phyloP scores from a whole-genome alignment of 805 yeast genomes.

The Cyberlindnera nakhonratchasimensis region DNA sequence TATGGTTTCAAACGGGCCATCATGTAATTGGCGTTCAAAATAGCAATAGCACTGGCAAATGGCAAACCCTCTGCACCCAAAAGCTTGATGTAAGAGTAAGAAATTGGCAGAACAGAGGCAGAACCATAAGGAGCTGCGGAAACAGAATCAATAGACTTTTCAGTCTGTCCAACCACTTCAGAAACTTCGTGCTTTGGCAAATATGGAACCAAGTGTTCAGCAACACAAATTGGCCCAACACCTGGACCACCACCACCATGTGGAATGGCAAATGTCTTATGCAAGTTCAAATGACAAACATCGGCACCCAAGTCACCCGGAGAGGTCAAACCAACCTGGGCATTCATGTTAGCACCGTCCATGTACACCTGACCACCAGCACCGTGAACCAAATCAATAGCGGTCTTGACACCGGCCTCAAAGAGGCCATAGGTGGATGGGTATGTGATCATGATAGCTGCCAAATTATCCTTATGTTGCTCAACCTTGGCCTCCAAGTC shows the following conservation, averaged over 20 bases:
- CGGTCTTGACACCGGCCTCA: conserved; percentile 84
- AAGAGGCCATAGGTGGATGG: conserved; percentile 97
- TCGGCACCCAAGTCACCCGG: conserved; percentile 99
- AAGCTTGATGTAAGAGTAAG: conserved; percentile 93
- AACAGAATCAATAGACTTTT: conserved; percentile 66
- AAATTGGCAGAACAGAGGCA: conserved; percentile 87
- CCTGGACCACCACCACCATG: conserved; percentile 99
- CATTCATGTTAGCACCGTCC: conserved; percentile 99
- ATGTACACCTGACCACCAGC: conserved; percentile 94
- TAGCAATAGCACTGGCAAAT: conserved; percentile 83
- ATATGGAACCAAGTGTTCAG: conserved; percentile 70
- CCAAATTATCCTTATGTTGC: conserved; percentile 64
- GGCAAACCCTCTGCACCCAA: conserved; percentile 85
- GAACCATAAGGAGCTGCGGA: conserved; percentile 95
- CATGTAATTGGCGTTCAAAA: conserved; percentile 96
- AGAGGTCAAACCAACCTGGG: conserved; percentile 94
- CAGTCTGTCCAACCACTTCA: conserved; percentile 38
- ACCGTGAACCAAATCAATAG: conserved; percentile 79
- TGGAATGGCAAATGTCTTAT: conserved; percentile 95
- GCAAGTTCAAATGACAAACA: conserved; percentile 94
- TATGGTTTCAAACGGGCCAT: conserved; percentile 67
- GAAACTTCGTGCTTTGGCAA: conserved; percentile 76
- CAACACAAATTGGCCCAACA: conserved; percentile 96
- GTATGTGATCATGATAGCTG: conserved; percentile 94
- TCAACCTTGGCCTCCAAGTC: conserved; percentile 74